Evolutionary conservation across 768 basidiomycete genomes (phyloP), one percentile per base, ranked within the genome.

Genomic region (Suillus spraguei): DNA sequence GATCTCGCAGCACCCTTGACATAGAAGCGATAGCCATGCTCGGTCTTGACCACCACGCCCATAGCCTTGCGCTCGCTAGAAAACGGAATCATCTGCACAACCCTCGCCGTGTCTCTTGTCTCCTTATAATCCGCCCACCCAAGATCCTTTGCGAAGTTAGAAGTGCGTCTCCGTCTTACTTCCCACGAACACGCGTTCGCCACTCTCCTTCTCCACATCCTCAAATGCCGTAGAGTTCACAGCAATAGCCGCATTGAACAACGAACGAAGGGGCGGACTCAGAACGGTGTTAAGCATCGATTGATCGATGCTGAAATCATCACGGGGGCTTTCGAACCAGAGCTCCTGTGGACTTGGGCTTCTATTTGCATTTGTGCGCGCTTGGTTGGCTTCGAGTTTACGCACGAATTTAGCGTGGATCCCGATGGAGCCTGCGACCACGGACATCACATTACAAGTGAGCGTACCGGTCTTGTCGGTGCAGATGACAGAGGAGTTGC

Each of bases 391-490:
- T 64, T 87, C 81, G 32, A 97, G 85, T 11, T 82, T 80, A 24
- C 86, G 86, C 16, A 96, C 97, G 67, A 98, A 98, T 77, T 99
- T 99, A 71, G 89, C 94, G 69, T 96, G 90, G 56, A 99, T 87
- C 32, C 97, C 97, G 58, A 99, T 80, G 11, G 95, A 95, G 44
- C 96, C 96, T 24, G 97, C 96, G 59, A 99, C 97, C 66, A 99
- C 93, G 11, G 90, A 87, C 97, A 99, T 99, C 67, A 79, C 79
- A 78, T 99, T 99, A 72, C 94, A 90, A 0, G 97, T 99, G 28
- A 99, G 88, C 10, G 97, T 98, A 42, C 97, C 97, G 2, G 95
- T 96, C 80, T 97, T 95, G 82, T 96, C 95, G 16, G 94, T 95
- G 77, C 94, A 95, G 4, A 98, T 86, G 63, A 98, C 95, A 24